Conservation (phyloP, 345 rosid genomes). For the Boechera stricta region DNA sequence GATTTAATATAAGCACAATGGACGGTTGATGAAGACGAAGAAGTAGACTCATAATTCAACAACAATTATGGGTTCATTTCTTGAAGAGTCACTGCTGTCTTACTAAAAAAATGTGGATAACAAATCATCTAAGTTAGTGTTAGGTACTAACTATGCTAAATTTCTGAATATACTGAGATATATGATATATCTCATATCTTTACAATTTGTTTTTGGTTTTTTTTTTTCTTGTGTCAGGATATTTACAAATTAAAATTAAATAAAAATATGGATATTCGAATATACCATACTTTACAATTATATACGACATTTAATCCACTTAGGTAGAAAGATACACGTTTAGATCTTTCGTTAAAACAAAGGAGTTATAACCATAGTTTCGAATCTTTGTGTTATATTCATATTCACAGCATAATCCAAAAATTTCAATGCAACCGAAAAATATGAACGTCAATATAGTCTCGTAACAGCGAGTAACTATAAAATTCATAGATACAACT, state of each 20-base stretch:
- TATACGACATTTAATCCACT: background rate
- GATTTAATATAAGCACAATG: background rate
- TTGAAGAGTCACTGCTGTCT: background rate
- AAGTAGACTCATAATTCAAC: conserved; percentile 24
- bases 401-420: conserved; percentile 3
- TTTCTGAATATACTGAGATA: background rate
- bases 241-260: background rate
- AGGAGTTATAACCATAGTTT: background rate
- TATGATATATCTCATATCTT: background rate
- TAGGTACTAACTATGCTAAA: background rate
- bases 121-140: conserved; percentile 16
- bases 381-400: background rate
- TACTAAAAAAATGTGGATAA: background rate
- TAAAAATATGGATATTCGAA: conserved; percentile 8
- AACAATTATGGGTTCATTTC: background rate
- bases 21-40: conserved; percentile 1
- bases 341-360: conserved; percentile 2
- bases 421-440: background rate
- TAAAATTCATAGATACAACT: background rate
- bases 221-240: background rate
- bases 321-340: background rate
- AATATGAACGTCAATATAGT: background rate
- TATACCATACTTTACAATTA: background rate
- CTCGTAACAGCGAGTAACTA: background rate
- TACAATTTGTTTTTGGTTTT: background rate